Evolutionary conservation across 495 filamentous ascomycete genomes (phyloP).

Genomic region (Aspergillus nanangensis): DNA sequence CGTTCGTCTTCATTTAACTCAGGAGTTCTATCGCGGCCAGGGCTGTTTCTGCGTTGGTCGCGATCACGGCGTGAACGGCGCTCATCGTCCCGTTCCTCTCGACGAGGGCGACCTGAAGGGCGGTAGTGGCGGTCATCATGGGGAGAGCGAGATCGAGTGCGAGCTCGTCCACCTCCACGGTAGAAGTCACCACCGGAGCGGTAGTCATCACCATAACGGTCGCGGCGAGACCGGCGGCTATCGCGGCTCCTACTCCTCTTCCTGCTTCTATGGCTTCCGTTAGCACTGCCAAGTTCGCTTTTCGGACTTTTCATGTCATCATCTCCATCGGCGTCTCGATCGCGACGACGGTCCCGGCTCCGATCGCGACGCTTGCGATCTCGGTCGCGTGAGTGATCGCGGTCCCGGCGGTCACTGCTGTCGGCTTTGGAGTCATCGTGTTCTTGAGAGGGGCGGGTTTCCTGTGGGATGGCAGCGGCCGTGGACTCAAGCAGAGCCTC

Average conservation of each 20-base stretch:
- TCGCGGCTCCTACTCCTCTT: constrained; percentile 78
- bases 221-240: constrained; percentile 72
- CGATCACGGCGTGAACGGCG: constrained; percentile 49
- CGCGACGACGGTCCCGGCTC: constrained; percentile 63
- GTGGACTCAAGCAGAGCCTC: constrained; percentile 92
- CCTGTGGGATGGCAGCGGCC: constrained; percentile 56
- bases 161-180: constrained; percentile 64
- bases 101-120: constrained; percentile 56
- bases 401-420: constrained; percentile 50
- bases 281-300: constrained; percentile 78
- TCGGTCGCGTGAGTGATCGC: constrained; percentile 54
- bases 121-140: constrained; percentile 71
- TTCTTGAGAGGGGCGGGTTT: constrained; percentile 50
- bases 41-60: constrained; percentile 51
- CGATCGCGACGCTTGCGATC: constrained; percentile 55
- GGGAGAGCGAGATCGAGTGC: constrained; percentile 73
- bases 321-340: constrained; percentile 60
- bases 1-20: constrained; percentile 91
- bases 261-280: constrained; percentile 79
- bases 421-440: constrained; percentile 57
- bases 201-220: constrained; percentile 65
- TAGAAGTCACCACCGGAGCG: constrained; percentile 70
- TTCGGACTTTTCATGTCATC: constrained; percentile 64
- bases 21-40: constrained; percentile 47
- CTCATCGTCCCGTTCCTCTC: constrained; percentile 49